Conservation (phyloP, 208 protist species). For the Trypanosoma melophagium region DNA sequence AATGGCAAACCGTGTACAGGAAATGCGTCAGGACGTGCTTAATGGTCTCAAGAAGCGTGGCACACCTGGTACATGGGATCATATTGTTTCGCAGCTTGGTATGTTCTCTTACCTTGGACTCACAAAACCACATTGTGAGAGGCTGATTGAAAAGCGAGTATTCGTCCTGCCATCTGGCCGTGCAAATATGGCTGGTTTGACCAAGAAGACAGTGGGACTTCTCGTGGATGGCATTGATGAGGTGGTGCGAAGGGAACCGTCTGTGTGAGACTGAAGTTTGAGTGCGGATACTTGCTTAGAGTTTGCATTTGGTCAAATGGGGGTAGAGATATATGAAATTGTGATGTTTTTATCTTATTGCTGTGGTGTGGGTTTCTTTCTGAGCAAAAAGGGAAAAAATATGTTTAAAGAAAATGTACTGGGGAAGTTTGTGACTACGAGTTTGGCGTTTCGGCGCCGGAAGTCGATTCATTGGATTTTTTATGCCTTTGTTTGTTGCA, state of each 20-base stretch:
- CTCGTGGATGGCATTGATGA: slow-evolving; percentile 65
- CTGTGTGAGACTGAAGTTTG: too few species aligned
- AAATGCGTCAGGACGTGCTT: slow-evolving; percentile 77
- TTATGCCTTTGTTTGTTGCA: too few species aligned
- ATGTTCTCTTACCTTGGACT: slow-evolving; percentile 98
- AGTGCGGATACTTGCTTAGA: too few species aligned
- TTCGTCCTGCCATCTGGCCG: slow-evolving; percentile 76
- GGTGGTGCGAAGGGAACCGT: slow-evolving; percentile 36
- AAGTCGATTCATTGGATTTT: too few species aligned
- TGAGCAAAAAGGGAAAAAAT: too few species aligned
- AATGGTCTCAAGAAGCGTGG: slow-evolving; percentile 66
- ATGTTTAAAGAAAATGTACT: too few species aligned
- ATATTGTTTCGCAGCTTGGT: slow-evolving; percentile 96
- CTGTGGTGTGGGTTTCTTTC: too few species aligned
- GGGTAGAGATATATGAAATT: too few species aligned
- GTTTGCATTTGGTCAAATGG: too few species aligned
- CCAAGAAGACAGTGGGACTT: slow-evolving; percentile 49
- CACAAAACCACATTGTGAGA: slow-evolving; percentile 76
- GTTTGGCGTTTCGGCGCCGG: too few species aligned
- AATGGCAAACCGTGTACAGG: slow-evolving; percentile 84
- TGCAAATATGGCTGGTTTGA: slow-evolving; percentile 84
- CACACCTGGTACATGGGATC: slow-evolving; percentile 91
- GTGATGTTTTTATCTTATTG: too few species aligned
- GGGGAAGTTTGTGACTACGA: too few species aligned
- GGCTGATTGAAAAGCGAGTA: slow-evolving; percentile 61